Evolutionary conservation across 192 early-diverging fungal genomes (phyloP), one percentile per base, ranked within the genome.

Genomic region (Podila clonocystis): DNA sequence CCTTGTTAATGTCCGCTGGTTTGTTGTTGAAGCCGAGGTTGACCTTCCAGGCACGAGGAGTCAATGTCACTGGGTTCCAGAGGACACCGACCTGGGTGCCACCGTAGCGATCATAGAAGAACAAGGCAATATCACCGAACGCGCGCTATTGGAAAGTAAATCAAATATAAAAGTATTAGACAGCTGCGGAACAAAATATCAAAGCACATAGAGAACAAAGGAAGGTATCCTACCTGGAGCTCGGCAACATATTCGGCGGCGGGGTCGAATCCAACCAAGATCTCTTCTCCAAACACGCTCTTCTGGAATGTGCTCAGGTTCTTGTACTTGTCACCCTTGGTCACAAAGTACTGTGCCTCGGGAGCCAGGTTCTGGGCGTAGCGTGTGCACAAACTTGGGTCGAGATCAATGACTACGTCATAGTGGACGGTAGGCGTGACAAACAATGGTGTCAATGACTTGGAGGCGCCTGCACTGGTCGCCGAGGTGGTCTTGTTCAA

Each of bases 391-490:
- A 86, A 49, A 4, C 64, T 68, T 57, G 85, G 75, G 50, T 86
- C 82, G 8, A 98, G 84, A 60, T 89, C 85, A 63, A 98, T 86
- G 19, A 98, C 62, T 30, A 89, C 85, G 80, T 92, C 89, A 71
- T 96, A 98, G 61, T 94, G 93, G 31, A 75, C 65, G 19, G 94
- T 84, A n/a, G 95, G 93, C 9, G 94, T 90, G 8, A 94, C 84
- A 85, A 97, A 98, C 19, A 96, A 63, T 67, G 90, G 84, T 87
- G 90, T 86, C 62, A 58, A 70, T 61, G 66, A 84, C 65, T 60
- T 70, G 5, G 67, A 64, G 38, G 61, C 66, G 13, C 67, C 69
- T 58, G 76, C 82, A 63, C 52, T 45, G 19, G 70, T 74, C 31
- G 73, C 60, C 1, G 58, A 73, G 13, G 68, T 75, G 15, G 26